phyloP scores from a whole-genome alignment of 306 rosid species.

The Delonix regia region DNA sequence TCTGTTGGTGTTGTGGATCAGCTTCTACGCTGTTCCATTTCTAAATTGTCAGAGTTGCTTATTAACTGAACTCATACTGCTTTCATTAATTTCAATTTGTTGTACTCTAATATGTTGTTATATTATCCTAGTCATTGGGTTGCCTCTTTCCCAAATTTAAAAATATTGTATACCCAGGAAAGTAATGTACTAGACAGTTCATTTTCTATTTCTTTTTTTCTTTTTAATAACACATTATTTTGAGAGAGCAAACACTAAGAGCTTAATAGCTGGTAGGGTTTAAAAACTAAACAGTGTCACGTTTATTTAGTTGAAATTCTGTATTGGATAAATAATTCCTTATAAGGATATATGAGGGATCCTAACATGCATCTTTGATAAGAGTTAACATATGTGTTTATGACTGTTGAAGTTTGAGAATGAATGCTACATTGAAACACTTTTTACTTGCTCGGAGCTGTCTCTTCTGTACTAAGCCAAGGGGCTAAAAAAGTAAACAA shows the following conservation, averaged over 20 bases:
- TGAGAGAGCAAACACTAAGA: background rate
- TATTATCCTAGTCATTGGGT: background rate
- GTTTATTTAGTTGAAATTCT: conserved; percentile 18
- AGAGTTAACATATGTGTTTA: background rate
- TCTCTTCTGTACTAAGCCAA: background rate
- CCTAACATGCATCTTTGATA: conserved; percentile 5
- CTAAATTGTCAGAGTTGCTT: background rate
- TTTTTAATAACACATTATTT: background rate
- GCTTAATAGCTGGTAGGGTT: background rate
- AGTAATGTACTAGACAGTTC: background rate
- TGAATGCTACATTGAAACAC: background rate
- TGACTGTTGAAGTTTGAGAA: conserved; percentile 13
- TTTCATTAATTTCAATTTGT: background rate
- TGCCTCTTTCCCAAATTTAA: background rate
- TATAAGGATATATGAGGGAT: background rate
- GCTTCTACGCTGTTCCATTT: background rate
- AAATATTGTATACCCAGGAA: background rate
- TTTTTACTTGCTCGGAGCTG: background rate
- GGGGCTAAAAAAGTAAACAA: background rate
- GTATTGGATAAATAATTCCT: background rate
- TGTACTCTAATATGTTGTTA: background rate
- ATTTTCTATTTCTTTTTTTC: too few species aligned
- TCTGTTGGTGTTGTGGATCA: background rate
- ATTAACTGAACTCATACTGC: background rate
- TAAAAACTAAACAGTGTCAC: background rate